Conservation (phyloP, 2,329 filamentous ascomycete genomes). For the Cadophora malorum region DNA sequence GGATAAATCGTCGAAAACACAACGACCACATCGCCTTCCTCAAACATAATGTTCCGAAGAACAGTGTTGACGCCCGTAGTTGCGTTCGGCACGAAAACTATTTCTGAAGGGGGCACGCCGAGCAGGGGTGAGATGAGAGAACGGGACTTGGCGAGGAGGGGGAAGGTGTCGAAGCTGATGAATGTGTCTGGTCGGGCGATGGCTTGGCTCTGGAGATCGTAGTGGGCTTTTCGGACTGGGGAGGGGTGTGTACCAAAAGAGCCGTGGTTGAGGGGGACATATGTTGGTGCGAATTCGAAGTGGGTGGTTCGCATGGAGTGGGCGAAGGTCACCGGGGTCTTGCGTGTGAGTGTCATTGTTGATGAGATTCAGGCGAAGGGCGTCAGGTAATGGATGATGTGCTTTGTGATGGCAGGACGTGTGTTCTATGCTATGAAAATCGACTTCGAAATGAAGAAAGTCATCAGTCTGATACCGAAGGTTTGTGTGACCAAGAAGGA, state of each 20-base stretch:
- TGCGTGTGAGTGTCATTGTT: no score
- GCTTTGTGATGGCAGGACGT: no score
- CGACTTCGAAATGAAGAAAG: no score
- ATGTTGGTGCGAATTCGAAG: slow-evolving; percentile 38
- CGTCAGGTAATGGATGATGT: no score
- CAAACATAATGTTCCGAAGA: slow-evolving; percentile 74
- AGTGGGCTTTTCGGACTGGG: slow-evolving; percentile 65
- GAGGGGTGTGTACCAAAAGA: slow-evolving; percentile 81
- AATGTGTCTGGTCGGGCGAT: slow-evolving; percentile 77
- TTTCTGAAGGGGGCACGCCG: slow-evolving; percentile 66
- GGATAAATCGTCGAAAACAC: slow-evolving; percentile 82
- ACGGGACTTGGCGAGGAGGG: slow-evolving; percentile 58
- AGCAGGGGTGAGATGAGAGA: slow-evolving; percentile 68
- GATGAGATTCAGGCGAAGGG: no score
- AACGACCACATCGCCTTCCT: slow-evolving; percentile 70
- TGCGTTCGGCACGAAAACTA: slow-evolving; percentile 82
- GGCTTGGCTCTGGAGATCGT: slow-evolving; percentile 65
- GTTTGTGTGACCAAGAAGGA: no score
- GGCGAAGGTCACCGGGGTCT: no score
- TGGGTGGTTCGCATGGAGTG: slow-evolving; percentile 18
- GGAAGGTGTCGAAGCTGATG: slow-evolving; percentile 70
- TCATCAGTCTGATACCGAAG: no score
- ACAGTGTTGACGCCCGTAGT: slow-evolving; percentile 77
- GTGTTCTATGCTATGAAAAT: no score
- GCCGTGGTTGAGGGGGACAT: slow-evolving; percentile 51